Percentiles rank a stretch among this genome's conserved stretches.
phyloP scores from a whole-genome alignment of 1,284 basidiomycete genomes.

The Taiwanofungus camphoratus region DNA sequence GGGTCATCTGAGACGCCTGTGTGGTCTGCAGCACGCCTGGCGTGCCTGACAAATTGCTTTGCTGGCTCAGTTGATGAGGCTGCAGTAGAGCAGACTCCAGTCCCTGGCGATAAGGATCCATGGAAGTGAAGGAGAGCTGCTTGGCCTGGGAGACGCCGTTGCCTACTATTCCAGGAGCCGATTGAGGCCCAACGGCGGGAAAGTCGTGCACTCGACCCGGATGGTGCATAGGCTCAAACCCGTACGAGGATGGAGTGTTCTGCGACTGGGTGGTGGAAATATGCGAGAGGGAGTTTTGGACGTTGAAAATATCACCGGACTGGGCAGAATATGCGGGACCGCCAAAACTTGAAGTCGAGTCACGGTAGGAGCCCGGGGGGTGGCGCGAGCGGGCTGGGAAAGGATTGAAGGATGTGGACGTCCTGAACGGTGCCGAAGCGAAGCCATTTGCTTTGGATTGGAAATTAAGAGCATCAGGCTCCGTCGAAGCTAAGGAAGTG shows the following conservation, averaged over 20 bases:
- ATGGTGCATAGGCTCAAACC: constrained; percentile 26
- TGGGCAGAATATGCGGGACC: constrained; percentile 19
- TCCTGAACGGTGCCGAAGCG: constrained; percentile 27
- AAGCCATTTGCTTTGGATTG: constrained; percentile 38
- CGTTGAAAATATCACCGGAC: constrained; percentile 24
- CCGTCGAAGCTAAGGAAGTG: constrained; percentile 26
- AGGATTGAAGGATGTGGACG: constrained; percentile 30
- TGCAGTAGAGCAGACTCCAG: constrained; percentile 17
- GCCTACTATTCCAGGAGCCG: constrained; percentile 16
- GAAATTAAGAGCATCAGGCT: constrained; percentile 34
- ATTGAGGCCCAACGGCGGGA: constrained; percentile 17
- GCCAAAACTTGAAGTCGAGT: constrained; percentile 25
- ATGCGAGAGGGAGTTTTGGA: constrained; percentile 19
- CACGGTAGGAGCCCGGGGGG: constrained; percentile 27
- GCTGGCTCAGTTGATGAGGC: constrained; percentile 13
- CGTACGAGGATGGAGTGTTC: constrained; percentile 13
- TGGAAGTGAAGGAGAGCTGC: constrained; percentile 17
- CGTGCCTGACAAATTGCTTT: constrained; percentile 4
- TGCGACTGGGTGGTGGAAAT: constrained; percentile 14
- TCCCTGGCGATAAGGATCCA: constrained; percentile 22
- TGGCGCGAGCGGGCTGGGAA: constrained; percentile 31
- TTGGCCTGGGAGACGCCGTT: constrained; percentile 19
- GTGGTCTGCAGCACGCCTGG: constrained; percentile 11
- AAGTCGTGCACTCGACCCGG: constrained; percentile 25
- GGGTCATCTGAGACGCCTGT: constrained; percentile 12